Conservation (phyloP, 495 filamentous ascomycete genomes). For the Aspergillus biplanus region DNA sequence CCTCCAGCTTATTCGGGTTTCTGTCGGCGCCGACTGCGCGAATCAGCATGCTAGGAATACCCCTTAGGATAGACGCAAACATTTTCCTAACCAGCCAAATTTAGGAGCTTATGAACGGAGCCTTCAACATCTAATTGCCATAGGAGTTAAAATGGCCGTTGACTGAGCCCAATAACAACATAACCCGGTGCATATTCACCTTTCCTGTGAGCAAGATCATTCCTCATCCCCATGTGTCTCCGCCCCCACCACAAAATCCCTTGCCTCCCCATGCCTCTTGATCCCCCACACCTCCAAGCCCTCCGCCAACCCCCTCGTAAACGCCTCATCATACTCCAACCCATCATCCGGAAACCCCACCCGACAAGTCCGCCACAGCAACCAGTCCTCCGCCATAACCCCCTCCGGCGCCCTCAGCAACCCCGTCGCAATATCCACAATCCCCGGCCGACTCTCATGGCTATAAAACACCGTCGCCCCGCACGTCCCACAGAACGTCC, state of each 20-base stretch:
- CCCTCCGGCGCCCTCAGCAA: conserved; percentile 52
- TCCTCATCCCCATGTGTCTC: background rate
- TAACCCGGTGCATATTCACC: too few species aligned
- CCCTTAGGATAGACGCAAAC: too few species aligned
- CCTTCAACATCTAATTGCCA: too few species aligned
- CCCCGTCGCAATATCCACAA: conserved; percentile 56
- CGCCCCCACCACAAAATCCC: conserved; percentile 15
- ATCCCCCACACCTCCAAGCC: conserved; percentile 36
- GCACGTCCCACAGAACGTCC: conserved; percentile 58
- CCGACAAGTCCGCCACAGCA: conserved; percentile 37
- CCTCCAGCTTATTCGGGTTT: too few species aligned
- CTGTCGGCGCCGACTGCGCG: too few species aligned
- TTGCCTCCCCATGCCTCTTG: conserved; percentile 9
- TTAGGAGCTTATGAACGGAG: too few species aligned
- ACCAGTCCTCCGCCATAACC: conserved; percentile 51
- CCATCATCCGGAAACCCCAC: conserved; percentile 36
- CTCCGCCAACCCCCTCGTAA: conserved; percentile 33
- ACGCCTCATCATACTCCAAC: conserved; percentile 34
- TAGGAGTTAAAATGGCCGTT: background rate
- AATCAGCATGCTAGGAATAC: too few species aligned
- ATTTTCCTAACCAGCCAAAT: too few species aligned
- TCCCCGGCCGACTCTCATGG: conserved; percentile 39
- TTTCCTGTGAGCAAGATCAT: too few species aligned
- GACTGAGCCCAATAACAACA: background rate
- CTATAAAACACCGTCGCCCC: conserved; percentile 56